These are phyloP conservation scores for Verruconis gallopava DNA, from an alignment of 2,329 filamentous ascomycete genomes.

Conservation along the genomic window DNA sequence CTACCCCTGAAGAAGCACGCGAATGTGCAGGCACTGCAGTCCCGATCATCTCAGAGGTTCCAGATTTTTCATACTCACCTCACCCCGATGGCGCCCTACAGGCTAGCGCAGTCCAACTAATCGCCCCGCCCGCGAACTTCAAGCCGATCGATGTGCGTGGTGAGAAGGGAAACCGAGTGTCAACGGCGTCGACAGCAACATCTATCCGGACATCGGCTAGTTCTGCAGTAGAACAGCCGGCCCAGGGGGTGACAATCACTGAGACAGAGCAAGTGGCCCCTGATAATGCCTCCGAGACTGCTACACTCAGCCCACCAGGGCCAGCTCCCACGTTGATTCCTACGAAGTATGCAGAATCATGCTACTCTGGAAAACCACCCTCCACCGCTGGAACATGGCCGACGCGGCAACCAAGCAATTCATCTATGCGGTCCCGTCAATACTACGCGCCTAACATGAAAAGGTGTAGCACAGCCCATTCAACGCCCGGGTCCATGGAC, in stretches of 20 bases:
- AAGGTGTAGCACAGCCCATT: too few relatives aligned
- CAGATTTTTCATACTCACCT: background rate
- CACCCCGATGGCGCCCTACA: background rate
- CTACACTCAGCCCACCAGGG: background rate
- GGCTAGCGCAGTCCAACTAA: background rate
- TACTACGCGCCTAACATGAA: too few relatives aligned
- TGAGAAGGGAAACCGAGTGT: background rate
- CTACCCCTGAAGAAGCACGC: background rate
- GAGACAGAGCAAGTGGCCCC: background rate
- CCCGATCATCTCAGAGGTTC: background rate
- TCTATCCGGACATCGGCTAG: background rate
- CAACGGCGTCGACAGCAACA: background rate
- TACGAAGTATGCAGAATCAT: background rate
- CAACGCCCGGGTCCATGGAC: too few relatives aligned
- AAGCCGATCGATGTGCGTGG: too few relatives aligned
- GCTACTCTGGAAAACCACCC: too few relatives aligned
- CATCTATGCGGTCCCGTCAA: too few relatives aligned
- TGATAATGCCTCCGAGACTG: background rate
- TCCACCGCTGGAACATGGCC: too few relatives aligned
- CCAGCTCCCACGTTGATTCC: background rate
- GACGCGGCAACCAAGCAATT: too few relatives aligned
- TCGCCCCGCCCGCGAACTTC: constrained; percentile 5
- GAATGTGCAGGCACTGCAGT: background rate
- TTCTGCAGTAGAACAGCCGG: background rate
- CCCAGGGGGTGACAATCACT: background rate